phyloP scores from a whole-genome alignment of 768 basidiomycete genomes.

The Boletus barrowsii region DNA sequence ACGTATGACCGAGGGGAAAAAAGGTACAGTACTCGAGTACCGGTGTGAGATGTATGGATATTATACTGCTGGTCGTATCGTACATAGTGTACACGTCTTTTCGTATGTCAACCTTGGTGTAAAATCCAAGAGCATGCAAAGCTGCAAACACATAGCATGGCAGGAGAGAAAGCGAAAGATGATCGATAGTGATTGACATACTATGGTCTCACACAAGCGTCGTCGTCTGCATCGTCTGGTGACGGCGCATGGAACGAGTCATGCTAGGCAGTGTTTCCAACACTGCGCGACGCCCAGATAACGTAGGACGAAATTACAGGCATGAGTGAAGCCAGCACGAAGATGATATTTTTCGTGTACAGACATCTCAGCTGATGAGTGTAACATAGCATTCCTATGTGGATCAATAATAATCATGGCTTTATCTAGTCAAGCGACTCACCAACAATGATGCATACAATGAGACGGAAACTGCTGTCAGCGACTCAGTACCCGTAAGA shows the following conservation, averaged over 20 bases:
- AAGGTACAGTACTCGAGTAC: not conserved
- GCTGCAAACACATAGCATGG: slow-evolving; percentile 15
- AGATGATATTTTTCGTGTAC: slow-evolving; percentile 17
- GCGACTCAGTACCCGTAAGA: slow-evolving; percentile 40
- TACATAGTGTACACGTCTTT: slow-evolving; percentile 26
- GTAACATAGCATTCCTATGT: slow-evolving; percentile 14
- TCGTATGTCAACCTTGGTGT: slow-evolving; percentile 9
- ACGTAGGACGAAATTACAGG: slow-evolving; percentile 15
- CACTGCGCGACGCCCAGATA: slow-evolving; percentile 8
- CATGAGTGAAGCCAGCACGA: slow-evolving; percentile 17
- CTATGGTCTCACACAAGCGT: slow-evolving; percentile 14
- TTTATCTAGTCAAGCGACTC: not conserved
- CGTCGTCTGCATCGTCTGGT: slow-evolving; percentile 18
- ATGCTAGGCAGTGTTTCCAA: not conserved
- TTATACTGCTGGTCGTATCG: slow-evolving; percentile 26
- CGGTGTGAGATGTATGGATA: slow-evolving; percentile 12
- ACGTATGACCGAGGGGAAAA: not conserved
- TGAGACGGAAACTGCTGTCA: not conserved
- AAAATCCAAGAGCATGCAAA: slow-evolving; percentile 10
- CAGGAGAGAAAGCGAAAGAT: slow-evolving; percentile 16
- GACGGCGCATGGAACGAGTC: slow-evolving; percentile 3
- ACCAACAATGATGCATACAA: slow-evolving; percentile 15
- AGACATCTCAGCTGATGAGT: slow-evolving; percentile 16
- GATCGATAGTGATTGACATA: slow-evolving; percentile 6
- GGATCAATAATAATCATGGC: not conserved